A percentile compares a stretch with the other conserved stretches of the same genome.
Evolutionary conservation across 2,329 filamentous ascomycete genomes (phyloP).

Genomic region (Stenocarpella maydis): DNA sequence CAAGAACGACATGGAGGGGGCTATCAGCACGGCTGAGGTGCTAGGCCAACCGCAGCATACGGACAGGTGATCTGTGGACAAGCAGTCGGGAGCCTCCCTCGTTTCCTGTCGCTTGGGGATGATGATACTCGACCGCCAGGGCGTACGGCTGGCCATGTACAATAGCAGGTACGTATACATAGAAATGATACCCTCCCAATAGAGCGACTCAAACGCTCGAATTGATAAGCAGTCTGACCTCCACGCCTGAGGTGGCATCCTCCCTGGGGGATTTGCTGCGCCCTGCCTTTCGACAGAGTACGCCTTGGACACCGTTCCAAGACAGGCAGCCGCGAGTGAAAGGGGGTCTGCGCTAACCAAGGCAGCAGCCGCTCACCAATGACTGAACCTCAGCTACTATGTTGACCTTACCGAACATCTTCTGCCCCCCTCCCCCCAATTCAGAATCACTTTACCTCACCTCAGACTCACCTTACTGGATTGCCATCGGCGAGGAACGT

Average conservation of each 20-base stretch:
- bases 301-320: not conserved
- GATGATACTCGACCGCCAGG: not conserved
- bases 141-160: not conserved
- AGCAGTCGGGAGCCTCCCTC: not conserved
- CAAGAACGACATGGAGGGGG: constrained; percentile 88
- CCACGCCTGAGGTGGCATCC: not conserved
- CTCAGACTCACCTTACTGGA: not conserved
- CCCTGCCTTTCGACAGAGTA: not conserved
- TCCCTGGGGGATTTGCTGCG: not conserved
- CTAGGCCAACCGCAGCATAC: constrained; percentile 46
- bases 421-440: not conserved
- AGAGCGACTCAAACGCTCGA: not conserved
- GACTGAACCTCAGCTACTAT: not conserved
- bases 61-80: constrained; percentile 25
- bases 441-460: not conserved
- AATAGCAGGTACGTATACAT: constrained; percentile 8
- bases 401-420: not conserved
- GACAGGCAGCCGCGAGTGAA: not conserved
- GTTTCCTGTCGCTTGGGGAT: not conserved
- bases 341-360: constrained; percentile 30
- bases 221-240: not conserved
- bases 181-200: constrained; percentile 25
- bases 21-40: constrained; percentile 79
- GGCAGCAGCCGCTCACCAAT: constrained; percentile 26
- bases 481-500: too few species aligned